Evolutionary conservation across 192 early-diverging fungal species (phyloP).

Genomic region (Podila horticola): DNA sequence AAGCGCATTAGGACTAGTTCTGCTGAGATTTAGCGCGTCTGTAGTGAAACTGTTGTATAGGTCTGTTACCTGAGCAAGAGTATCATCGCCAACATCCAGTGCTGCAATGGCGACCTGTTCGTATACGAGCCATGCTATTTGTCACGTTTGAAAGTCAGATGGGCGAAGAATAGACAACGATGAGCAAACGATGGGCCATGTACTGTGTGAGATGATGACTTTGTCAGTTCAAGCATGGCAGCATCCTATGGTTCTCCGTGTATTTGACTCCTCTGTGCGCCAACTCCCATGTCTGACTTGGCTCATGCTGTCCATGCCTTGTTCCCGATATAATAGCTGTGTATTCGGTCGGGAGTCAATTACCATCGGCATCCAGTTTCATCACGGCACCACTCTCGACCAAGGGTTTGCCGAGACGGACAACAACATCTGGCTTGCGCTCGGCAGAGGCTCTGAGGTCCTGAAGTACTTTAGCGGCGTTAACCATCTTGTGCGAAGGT

Average conservation of each 20-base stretch:
- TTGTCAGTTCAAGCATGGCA: not conserved
- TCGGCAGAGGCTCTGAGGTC: constrained; percentile 56
- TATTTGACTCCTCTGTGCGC: not conserved
- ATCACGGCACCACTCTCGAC: constrained; percentile 36
- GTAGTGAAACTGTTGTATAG: not conserved
- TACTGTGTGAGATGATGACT: no score
- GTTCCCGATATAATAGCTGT: constrained; percentile 3
- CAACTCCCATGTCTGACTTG: not conserved
- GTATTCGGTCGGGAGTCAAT: not conserved
- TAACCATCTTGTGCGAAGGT: constrained; percentile 25
- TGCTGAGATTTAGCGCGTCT: not conserved
- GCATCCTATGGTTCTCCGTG: not conserved
- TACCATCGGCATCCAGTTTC: constrained; percentile 59
- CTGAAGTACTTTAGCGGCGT: constrained; percentile 54
- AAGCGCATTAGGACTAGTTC: not conserved
- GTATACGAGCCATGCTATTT: constrained; percentile 73
- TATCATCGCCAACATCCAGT: constrained; percentile 78
- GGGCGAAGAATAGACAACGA: no score
- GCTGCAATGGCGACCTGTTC: constrained; percentile 88
- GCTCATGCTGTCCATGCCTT: not conserved
- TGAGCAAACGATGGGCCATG: no score
- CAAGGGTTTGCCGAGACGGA: constrained; percentile 50
- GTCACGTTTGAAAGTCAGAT: no score
- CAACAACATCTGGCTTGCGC: constrained; percentile 57
- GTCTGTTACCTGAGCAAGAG: constrained; percentile 63